Base-by-base conservation (phyloP, 345 rosid species). In the Eutrema yunnanense region DNA sequence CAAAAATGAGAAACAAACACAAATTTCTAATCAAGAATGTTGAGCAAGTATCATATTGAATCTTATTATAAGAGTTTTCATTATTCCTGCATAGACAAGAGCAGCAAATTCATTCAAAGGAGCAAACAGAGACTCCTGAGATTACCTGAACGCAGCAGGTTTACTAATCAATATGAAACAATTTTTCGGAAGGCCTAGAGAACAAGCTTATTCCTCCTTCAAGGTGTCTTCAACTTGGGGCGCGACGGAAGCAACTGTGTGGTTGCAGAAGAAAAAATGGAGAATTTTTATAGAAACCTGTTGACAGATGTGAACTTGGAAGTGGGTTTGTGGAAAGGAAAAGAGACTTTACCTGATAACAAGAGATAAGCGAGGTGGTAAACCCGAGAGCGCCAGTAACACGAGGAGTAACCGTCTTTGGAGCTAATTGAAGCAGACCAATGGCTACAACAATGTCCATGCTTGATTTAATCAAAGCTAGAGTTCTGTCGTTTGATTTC, bases 361-460 rank as follows among this genome's bases (percentile, higher is more conserved):
- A 96, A 55, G 97, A 86, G 74, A 96, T 92, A 49, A 96, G 87
- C 22, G 99, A 96, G 63, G 81, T 79, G 79, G 69, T 81, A 71
- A 92, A 85, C 79, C 98, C 98, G 16, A 88, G 67, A 42, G 86
- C 96, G 57, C 99, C 99, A 2, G 97, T 90, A 46, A 90, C 92
- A 42, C 99, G 98, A 58, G 98, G 92, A 74, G 84, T 88, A 48
- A 96, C 83, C 64, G 84, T 92, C 85, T 82, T 85, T 40, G 99
- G 99, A 41, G 84, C 87, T 83, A 92, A 79, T 51, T 88, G 98
- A 72, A 96, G 98, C 29, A 96, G 85, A 50, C 99, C 99, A 19
- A 58, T 79, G 10, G 96, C 96, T n/a, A 90, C 98, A 53, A 89
- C 87, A 52, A 87, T 75, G 79, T 96, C 99, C 82, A 96, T 83